phyloP scores from a whole-genome alignment of 176 grass and related monocot species.

The Cenchrus purpureus region DNA sequence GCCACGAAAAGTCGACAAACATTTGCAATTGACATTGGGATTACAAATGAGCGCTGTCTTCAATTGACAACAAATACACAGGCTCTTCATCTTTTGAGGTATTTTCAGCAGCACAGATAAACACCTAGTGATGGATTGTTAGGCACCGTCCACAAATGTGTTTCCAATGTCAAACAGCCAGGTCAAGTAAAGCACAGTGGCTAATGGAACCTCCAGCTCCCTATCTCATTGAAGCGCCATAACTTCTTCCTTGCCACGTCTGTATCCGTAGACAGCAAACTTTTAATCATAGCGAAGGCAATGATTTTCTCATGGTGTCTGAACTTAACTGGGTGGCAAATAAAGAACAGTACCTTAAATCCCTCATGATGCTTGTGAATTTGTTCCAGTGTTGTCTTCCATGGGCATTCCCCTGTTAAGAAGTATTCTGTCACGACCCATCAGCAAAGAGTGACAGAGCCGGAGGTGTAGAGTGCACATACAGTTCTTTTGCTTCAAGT shows the following conservation, averaged over 20 bases:
- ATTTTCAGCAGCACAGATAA: conserved; percentile 1
- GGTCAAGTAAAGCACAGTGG: conserved; percentile 13
- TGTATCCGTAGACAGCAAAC: conserved; percentile 11
- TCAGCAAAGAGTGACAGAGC: too few relatives aligned
- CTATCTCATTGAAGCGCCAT: conserved; percentile 4
- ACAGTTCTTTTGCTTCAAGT: conserved; percentile 76
- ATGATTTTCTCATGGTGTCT: neutral
- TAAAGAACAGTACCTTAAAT: conserved; percentile 45
- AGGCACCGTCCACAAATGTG: neutral
- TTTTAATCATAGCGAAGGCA: neutral
- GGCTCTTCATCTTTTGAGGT: conserved; percentile 1
- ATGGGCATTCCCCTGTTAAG: conserved; percentile 63
- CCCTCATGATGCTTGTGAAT: conserved; percentile 30
- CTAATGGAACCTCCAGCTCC: conserved; percentile 10
- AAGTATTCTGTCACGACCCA: conserved; percentile 9
- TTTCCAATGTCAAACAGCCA: conserved; percentile 20
- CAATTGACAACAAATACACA: conserved; percentile 9
- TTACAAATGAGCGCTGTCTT: neutral
- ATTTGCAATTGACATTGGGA: neutral
- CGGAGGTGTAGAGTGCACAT: neutral
- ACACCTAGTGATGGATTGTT: neutral
- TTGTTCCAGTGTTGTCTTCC: conserved; percentile 49
- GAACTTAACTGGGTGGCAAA: neutral
- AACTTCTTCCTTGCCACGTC: conserved; percentile 3
- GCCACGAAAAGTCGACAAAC: neutral